A percentile compares a stretch with the other conserved stretches of the same genome.
phyloP scores from a whole-genome alignment of 495 filamentous ascomycete species.

The Penicillium waksmanii region DNA sequence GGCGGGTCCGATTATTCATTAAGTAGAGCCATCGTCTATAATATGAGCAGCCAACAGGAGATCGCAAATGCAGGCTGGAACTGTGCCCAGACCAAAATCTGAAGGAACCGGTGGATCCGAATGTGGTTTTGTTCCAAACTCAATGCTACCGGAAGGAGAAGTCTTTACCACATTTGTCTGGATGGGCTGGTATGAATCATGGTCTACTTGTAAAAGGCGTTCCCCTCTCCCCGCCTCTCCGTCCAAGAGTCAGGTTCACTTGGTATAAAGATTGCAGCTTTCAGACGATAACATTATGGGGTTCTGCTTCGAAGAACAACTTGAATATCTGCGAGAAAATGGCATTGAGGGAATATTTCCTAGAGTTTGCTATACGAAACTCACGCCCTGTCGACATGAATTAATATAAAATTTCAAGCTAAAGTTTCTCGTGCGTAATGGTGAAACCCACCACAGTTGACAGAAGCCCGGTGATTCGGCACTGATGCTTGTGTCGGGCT shows the following conservation, averaged over 20 bases:
- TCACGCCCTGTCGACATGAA: background rate
- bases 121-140: constrained; percentile 5
- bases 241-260: background rate
- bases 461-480: background rate
- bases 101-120: constrained; percentile 10
- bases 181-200: background rate
- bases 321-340: background rate
- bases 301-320: background rate
- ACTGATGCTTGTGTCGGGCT: background rate
- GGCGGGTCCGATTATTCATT: constrained; percentile 14
- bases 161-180: background rate
- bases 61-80: background rate
- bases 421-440: constrained; percentile 16
- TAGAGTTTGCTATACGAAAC: background rate
- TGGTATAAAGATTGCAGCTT: background rate
- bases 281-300: too few species aligned
- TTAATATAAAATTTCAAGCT: background rate
- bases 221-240: background rate
- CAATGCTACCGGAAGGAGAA: background rate
- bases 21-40: background rate
- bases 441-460: background rate
- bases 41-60: constrained; percentile 17
- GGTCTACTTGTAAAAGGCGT: background rate
- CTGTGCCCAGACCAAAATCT: background rate
- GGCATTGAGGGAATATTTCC: background rate